Evolutionary conservation across 2,329 filamentous ascomycete genomes (phyloP).

Genomic region (Fusarium mangiferae): DNA sequence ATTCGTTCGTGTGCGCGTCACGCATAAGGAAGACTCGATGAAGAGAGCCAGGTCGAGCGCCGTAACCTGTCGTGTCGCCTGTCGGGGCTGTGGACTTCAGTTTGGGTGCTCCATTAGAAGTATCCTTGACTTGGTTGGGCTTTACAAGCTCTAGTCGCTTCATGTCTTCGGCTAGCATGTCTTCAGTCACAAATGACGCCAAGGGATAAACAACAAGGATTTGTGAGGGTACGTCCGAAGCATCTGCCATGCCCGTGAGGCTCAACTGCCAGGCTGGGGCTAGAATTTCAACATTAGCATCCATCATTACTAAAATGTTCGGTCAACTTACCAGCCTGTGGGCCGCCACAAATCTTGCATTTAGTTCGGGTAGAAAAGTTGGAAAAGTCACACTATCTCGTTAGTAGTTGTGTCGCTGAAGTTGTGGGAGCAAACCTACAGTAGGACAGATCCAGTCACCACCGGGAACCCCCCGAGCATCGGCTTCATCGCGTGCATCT

Average conservation of each 20-base stretch:
- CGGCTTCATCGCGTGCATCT: constrained; percentile 47
- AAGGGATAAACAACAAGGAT: constrained; percentile 80
- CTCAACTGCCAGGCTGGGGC: constrained; percentile 48
- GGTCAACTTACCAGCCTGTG: constrained; percentile 44
- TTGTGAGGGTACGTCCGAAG: constrained; percentile 71
- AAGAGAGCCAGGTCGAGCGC: constrained; percentile 78
- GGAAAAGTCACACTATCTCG: constrained; percentile 51
- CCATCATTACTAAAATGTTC: not conserved
- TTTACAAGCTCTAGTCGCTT: constrained; percentile 76
- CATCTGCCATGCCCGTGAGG: constrained; percentile 61
- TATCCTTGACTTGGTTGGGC: constrained; percentile 57
- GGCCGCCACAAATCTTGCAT: constrained; percentile 53
- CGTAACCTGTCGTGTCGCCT: constrained; percentile 67
- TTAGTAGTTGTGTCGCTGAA: constrained; percentile 24
- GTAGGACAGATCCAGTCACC: constrained; percentile 51
- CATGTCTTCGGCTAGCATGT: constrained; percentile 76
- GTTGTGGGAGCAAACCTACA: constrained; percentile 38
- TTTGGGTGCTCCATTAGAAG: constrained; percentile 60
- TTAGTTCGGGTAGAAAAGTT: constrained; percentile 52
- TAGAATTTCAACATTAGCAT: constrained; percentile 11
- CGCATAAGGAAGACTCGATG: constrained; percentile 81
- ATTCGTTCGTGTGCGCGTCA: constrained; percentile 75
- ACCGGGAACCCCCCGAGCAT: constrained; percentile 31
- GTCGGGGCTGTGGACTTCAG: constrained; percentile 69
- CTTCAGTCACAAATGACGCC: constrained; percentile 76